Percentiles rank a stretch among this genome's conserved stretches.
Conservation (phyloP, 768 basidiomycete genomes). For the Lactarius sanguifluus region DNA sequence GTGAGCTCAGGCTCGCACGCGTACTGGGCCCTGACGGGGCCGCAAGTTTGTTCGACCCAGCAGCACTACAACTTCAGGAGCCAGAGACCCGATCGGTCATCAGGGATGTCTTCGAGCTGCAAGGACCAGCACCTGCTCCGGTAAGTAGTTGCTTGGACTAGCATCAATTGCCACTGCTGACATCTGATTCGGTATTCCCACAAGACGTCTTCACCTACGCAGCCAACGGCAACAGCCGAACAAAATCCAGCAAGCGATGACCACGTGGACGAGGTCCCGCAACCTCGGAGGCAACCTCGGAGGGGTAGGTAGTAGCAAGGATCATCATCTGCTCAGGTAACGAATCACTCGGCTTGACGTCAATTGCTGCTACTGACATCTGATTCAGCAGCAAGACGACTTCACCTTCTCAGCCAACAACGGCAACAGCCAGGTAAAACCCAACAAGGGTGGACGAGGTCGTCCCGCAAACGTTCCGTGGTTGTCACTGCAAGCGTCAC, state of each 20-base stretch:
- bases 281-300: no score
- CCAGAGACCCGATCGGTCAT: background rate
- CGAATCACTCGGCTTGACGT: no score
- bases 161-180: background rate
- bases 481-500: no score
- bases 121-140: background rate
- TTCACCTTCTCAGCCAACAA: no score
- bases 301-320: no score
- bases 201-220: background rate
- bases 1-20: slow-evolving; percentile 50
- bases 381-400: no score
- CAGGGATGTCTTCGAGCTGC: background rate
- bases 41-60: background rate
- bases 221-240: background rate
- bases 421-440: no score
- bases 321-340: no score
- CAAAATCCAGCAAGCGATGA: background rate
- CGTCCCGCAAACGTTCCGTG: no score
- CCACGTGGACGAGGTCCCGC: background rate
- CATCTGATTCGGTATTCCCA: background rate
- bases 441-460: no score
- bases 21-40: background rate
- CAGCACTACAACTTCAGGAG: background rate
- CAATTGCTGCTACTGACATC: no score
- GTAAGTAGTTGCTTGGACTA: no score